These are phyloP conservation scores for Aspergillus hortae DNA, from an alignment of 2,329 filamentous ascomycete species.

Conservation along the genomic window DNA sequence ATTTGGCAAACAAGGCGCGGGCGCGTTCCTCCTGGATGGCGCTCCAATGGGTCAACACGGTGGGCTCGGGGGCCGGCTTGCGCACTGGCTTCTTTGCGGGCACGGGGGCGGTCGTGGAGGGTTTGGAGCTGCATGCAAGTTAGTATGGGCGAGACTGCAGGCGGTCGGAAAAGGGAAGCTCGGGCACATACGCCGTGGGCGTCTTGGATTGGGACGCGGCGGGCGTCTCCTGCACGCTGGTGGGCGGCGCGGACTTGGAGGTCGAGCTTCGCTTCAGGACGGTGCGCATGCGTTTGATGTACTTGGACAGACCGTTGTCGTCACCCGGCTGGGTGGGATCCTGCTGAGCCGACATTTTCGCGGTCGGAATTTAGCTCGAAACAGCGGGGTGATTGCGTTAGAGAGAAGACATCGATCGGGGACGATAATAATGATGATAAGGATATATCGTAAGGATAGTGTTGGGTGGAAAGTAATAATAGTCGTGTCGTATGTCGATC, in stretches of 20 bases:
- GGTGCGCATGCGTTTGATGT: slow-evolving; percentile 38
- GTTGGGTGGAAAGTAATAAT: neutral
- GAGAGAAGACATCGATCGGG: neutral
- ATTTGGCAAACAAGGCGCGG: slow-evolving; percentile 45
- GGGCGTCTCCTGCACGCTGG: slow-evolving; percentile 14
- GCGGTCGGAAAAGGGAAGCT: neutral
- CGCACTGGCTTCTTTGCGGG: slow-evolving; percentile 4
- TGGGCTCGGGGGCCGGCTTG: slow-evolving; percentile 14
- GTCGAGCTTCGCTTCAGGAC: slow-evolving; percentile 30
- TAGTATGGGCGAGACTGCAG: neutral
- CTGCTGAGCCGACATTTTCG: slow-evolving; percentile 22
- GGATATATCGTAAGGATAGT: neutral
- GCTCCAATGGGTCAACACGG: slow-evolving; percentile 30
- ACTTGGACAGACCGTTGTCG: slow-evolving; percentile 34
- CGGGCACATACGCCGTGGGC: slow-evolving; percentile 7
- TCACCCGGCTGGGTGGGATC: slow-evolving; percentile 15
- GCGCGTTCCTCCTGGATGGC: slow-evolving; percentile 42
- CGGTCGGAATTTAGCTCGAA: neutral
- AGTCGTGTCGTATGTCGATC: neutral
- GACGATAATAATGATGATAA: neutral
- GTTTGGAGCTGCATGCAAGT: slow-evolving; percentile 1
- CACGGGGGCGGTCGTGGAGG: slow-evolving; percentile 2
- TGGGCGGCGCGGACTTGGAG: slow-evolving; percentile 26
- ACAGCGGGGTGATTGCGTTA: neutral
- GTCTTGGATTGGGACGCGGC: slow-evolving; percentile 13